Conservation (phyloP, 306 rosid genomes). For the Ammopiptanthus mongolicus region DNA sequence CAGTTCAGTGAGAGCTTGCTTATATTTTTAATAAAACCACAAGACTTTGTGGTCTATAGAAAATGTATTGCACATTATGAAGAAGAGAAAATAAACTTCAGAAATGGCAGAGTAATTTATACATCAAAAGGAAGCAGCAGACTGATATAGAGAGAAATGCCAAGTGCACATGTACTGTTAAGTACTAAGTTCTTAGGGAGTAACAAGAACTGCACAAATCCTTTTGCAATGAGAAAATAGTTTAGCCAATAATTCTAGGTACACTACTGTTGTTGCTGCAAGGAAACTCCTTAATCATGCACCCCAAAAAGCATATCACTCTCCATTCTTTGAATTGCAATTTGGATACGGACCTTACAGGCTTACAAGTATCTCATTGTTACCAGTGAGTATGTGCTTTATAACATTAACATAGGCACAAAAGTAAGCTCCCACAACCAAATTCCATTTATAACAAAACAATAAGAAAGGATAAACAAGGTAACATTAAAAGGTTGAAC, state of each 20-base stretch:
- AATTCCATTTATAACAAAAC: not conserved
- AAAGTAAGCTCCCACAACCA: not conserved
- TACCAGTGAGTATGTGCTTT: not conserved
- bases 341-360: not conserved
- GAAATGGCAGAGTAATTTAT: not conserved
- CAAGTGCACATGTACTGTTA: not conserved
- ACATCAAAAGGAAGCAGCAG: not conserved
- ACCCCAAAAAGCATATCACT: not conserved
- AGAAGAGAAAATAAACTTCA: not conserved
- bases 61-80: not conserved
- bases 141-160: not conserved
- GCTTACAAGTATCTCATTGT: not conserved
- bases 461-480: not conserved
- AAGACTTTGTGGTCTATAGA: not conserved
- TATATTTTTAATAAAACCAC: not conserved
- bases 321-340: not conserved
- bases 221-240: not conserved
- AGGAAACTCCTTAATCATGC: not conserved
- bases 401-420: not conserved
- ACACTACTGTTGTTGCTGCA: not conserved
- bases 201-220: not conserved
- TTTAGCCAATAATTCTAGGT: not conserved
- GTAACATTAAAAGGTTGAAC: conserved; percentile 9
- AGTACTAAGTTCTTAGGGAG: not conserved
- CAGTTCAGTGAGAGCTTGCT: not conserved